A percentile compares a stretch with the other conserved stretches of the same genome.
These are phyloP conservation scores for Liriodendron chinense DNA, from an alignment of 164 flowering plant species.

Conservation along the genomic window DNA sequence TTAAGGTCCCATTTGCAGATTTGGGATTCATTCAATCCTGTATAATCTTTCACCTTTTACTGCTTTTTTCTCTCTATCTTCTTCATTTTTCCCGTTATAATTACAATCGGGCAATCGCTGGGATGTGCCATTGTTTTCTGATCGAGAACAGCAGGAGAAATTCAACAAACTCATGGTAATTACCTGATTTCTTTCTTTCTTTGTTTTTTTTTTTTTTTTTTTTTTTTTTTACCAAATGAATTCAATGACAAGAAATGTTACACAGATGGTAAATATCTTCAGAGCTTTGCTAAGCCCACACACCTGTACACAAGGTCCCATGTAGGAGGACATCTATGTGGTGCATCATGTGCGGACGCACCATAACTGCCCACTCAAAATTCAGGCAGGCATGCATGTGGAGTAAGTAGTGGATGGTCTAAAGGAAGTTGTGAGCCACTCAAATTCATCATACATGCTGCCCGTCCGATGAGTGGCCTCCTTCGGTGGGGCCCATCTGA, in stretches of 20 bases:
- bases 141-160: constrained; percentile 89
- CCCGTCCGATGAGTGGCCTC: too few species aligned
- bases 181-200: too few species aligned
- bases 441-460: too few species aligned
- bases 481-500: too few species aligned
- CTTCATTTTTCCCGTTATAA: not conserved
- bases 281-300: not conserved
- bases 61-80: constrained; percentile 8
- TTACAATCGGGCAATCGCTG: constrained; percentile 65
- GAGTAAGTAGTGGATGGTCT: too few species aligned
- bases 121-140: constrained; percentile 65
- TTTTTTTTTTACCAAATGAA: too few species aligned
- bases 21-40: not conserved
- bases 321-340: not conserved
- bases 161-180: constrained; percentile 99
- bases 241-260: not conserved
- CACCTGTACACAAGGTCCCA: not conserved
- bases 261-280: constrained; percentile 8
- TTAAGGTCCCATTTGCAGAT: too few species aligned
- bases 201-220: not conserved
- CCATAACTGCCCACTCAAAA: not conserved
- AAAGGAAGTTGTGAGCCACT: too few species aligned
- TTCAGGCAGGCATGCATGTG: not conserved
- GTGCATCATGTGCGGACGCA: not conserved
- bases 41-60: not conserved